A percentile compares a stretch with the other conserved stretches of the same genome.
Evolutionary conservation across 2,329 filamentous ascomycete species (phyloP).

Genomic region (Colletotrichum sp.): DNA sequence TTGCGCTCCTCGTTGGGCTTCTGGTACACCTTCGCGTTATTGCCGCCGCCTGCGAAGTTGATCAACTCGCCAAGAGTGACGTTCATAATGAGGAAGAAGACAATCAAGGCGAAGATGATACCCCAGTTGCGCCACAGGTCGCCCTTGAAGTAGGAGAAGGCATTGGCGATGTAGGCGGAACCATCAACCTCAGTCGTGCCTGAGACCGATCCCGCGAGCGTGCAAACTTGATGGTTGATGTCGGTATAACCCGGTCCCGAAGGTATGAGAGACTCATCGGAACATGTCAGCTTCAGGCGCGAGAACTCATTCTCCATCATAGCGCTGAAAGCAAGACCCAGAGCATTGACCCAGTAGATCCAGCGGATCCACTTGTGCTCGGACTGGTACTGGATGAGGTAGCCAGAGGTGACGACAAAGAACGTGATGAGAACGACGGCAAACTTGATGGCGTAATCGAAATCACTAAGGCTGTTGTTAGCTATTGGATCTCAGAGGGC

Average conservation of each 20-base stretch:
- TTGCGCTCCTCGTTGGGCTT: conserved; percentile 73
- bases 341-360: conserved; percentile 79
- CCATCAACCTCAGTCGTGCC: conserved; percentile 71
- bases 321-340: conserved; percentile 76
- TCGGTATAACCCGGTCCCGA: conserved; percentile 73
- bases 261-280: conserved; percentile 71
- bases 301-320: conserved; percentile 91
- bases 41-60: conserved; percentile 81
- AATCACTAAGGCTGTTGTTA: conserved; percentile 50
- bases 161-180: conserved; percentile 69
- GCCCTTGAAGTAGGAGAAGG: conserved; percentile 68
- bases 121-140: conserved; percentile 86
- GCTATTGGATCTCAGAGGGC: no score
- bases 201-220: conserved; percentile 72
- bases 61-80: conserved; percentile 80
- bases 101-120: conserved; percentile 78
- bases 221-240: conserved; percentile 81
- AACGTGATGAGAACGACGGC: conserved; percentile 80
- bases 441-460: conserved; percentile 85
- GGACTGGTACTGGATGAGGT: conserved; percentile 79
- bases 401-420: conserved; percentile 83
- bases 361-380: conserved; percentile 80
- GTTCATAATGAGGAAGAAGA: conserved; percentile 77
- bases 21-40: conserved; percentile 77
- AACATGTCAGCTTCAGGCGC: conserved; percentile 72